Percentiles rank a stretch among this genome's conserved stretches.
These are phyloP conservation scores for Alopecurus myosuroides DNA, from an alignment of 176 grass and related monocot species.

Conservation along the genomic window DNA sequence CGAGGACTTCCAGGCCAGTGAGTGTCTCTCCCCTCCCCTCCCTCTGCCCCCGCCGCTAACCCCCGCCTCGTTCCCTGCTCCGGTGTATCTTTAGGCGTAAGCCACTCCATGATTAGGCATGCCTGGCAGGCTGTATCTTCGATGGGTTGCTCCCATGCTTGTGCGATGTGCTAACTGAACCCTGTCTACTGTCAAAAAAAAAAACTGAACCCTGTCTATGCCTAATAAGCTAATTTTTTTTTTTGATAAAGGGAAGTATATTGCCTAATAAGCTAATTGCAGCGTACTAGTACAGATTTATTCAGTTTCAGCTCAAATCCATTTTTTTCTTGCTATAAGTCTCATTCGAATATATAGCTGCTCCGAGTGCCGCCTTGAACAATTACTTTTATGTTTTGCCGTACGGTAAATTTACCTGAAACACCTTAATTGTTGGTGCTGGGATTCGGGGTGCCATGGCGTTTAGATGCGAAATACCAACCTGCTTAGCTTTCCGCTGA, in stretches of 20 bases:
- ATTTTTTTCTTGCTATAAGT: not conserved
- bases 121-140: not conserved
- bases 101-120: not conserved
- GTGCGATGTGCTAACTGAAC: not conserved
- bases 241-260: too few relatives aligned
- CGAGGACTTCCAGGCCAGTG: constrained; percentile 69
- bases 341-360: not conserved
- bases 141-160: not conserved
- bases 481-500: not conserved
- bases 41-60: constrained; percentile 1
- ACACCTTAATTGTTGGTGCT: not conserved
- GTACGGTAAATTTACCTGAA: too few relatives aligned
- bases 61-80: not conserved
- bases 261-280: not conserved
- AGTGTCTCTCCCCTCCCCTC: not conserved
- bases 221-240: too few relatives aligned
- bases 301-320: not conserved
- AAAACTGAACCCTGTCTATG: too few relatives aligned
- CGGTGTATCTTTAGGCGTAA: not conserved
- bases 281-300: not conserved
- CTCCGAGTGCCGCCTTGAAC: not conserved
- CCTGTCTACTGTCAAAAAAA: too few relatives aligned
- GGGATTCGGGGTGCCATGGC: not conserved
- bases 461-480: not conserved
- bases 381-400: not conserved